Conservation (phyloP, 768 basidiomycete genomes). For the Calocybe gangraenosa region DNA sequence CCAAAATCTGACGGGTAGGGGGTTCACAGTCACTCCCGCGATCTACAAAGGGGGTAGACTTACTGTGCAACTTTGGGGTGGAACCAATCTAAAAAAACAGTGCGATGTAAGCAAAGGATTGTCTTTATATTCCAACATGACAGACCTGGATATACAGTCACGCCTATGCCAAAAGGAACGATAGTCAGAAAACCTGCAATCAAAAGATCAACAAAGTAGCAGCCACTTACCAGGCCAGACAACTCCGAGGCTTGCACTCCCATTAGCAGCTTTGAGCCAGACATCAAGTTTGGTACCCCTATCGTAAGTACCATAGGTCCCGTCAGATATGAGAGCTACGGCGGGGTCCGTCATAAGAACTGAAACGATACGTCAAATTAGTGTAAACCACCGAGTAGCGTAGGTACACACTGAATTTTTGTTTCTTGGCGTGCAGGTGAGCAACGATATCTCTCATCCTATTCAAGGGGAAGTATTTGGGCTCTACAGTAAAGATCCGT, state of each 20-base stretch:
- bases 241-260: slow-evolving; percentile 49
- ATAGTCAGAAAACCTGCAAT: neutral
- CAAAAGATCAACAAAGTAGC: neutral
- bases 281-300: slow-evolving; percentile 50
- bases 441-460: slow-evolving; percentile 62
- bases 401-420: slow-evolving; percentile 45
- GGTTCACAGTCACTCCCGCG: neutral
- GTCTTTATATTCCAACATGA: neutral
- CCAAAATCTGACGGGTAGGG: slow-evolving; percentile 45
- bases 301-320: slow-evolving; percentile 49
- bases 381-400: neutral
- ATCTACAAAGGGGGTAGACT: slow-evolving; percentile 9
- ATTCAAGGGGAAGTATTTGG: slow-evolving; percentile 58
- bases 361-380: slow-evolving; percentile 18
- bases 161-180: slow-evolving; percentile 32
- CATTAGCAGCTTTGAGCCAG: slow-evolving; percentile 61
- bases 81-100: slow-evolving; percentile 51
- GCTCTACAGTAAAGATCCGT: slow-evolving; percentile 67
- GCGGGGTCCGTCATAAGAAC: slow-evolving; percentile 77
- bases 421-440: slow-evolving; percentile 55
- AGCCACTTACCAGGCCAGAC: slow-evolving; percentile 59
- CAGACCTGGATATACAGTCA: slow-evolving; percentile 55
- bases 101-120: neutral
- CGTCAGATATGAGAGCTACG: slow-evolving; percentile 44
- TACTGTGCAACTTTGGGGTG: slow-evolving; percentile 46